A percentile compares a stretch with the other conserved stretches of the same genome.
Evolutionary conservation across 441 rosid genomes (phyloP).

Genomic region (Adansonia madagascariensis): DNA sequence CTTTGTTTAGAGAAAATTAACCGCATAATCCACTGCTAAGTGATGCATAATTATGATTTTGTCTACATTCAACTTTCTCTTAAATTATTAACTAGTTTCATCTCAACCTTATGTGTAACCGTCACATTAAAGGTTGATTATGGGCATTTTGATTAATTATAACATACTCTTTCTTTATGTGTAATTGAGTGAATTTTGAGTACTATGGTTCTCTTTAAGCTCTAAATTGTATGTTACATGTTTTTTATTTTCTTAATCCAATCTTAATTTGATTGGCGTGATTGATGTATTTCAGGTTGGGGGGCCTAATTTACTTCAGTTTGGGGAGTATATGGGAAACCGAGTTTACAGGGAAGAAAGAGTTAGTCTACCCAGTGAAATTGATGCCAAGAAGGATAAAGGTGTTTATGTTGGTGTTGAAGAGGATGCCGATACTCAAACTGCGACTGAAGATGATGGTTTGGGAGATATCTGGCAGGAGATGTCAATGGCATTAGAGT

Average conservation of each 20-base stretch:
- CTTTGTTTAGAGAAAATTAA: background rate
- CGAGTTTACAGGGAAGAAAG: conserved; percentile 27
- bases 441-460: conserved; percentile 62
- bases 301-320: background rate
- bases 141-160: background rate
- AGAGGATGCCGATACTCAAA: conserved; percentile 43
- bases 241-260: background rate
- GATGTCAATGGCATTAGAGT: conserved; percentile 73
- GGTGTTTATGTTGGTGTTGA: conserved; percentile 73
- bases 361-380: conserved; percentile 31
- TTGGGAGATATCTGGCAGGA: conserved; percentile 87
- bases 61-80: background rate
- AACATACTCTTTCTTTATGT: background rate
- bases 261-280: conserved; percentile 25
- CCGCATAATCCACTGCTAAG: background rate
- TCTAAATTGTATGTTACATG: background rate
- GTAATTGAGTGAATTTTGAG: background rate
- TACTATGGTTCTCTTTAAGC: background rate
- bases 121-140: background rate
- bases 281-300: conserved; percentile 21
- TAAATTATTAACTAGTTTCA: background rate
- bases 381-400: conserved; percentile 43
- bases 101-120: background rate
- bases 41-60: background rate
- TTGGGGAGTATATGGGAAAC: conserved; percentile 18